A percentile compares a stretch with the other conserved stretches of the same genome.
Conservation (phyloP, 352 stramenopile genomes). For the Thalassiosira tumida region DNA sequence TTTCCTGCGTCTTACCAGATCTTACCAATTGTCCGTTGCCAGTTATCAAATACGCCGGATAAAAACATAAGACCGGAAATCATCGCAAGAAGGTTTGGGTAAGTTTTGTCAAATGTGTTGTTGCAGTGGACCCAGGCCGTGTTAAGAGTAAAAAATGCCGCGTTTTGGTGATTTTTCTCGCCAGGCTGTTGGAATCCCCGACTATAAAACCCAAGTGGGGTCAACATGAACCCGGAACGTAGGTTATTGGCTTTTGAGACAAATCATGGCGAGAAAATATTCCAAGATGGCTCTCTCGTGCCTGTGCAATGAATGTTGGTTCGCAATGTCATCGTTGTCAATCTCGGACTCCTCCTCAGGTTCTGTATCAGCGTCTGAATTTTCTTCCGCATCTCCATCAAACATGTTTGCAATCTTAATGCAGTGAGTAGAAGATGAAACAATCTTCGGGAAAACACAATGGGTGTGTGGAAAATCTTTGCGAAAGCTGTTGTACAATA, state of each 20-base stretch:
- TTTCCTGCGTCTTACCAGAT: slow-evolving; percentile 8
- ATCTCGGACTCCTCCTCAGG: not conserved
- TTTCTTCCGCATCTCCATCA: not conserved
- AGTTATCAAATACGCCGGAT: not conserved
- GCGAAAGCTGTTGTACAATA: not conserved
- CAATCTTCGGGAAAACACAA: not conserved
- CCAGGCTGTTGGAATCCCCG: not conserved
- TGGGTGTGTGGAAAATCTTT: not conserved
- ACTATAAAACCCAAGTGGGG: not conserved
- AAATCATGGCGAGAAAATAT: slow-evolving; percentile 5
- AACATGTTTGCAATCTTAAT: not conserved
- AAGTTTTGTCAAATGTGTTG: not conserved
- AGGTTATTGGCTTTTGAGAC: slow-evolving; percentile 1
- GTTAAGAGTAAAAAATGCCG: not conserved
- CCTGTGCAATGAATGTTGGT: not conserved
- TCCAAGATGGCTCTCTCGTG: not conserved
- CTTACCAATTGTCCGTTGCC: not conserved
- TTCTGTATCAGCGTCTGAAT: not conserved
- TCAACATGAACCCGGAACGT: not conserved
- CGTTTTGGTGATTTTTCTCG: not conserved
- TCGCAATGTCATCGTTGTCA: not conserved
- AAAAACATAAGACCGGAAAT: not conserved
- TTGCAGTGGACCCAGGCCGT: not conserved
- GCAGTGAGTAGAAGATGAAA: not conserved
- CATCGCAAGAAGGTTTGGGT: not conserved